Percentiles rank a stretch among this genome's conserved stretches.
Evolutionary conservation across 768 basidiomycete species (phyloP).

Genomic region (Boletus tomentosulus): DNA sequence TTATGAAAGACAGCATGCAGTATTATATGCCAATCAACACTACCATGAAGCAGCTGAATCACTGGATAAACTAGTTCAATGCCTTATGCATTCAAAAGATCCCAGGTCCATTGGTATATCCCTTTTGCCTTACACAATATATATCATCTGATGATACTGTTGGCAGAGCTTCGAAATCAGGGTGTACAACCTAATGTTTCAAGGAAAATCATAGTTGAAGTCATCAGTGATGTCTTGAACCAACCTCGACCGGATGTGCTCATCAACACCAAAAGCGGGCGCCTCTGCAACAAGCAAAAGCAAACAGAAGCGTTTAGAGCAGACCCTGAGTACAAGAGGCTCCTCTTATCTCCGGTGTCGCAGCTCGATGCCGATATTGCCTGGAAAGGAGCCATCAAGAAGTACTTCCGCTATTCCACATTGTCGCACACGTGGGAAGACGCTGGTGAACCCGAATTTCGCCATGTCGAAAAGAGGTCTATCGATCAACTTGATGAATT

Average conservation of each 20-base stretch:
- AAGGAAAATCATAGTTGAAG: neutral
- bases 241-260: conserved; percentile 8
- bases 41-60: conserved; percentile 16
- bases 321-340: conserved; percentile 8
- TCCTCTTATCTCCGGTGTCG: conserved; percentile 7
- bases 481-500: conserved; percentile 5
- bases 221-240: neutral
- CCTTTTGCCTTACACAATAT: neutral
- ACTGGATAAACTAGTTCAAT: conserved; percentile 1
- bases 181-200: conserved; percentile 5
- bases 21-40: neutral
- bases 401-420: conserved; percentile 16
- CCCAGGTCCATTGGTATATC: conserved; percentile 1
- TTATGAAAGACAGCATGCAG: conserved; percentile 12
- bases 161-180: conserved; percentile 4
- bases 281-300: conserved; percentile 10
- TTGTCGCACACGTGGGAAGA: conserved; percentile 23
- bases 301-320: conserved; percentile 10
- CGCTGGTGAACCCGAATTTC: conserved; percentile 3
- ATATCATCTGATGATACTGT: neutral
- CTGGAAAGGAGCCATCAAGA: neutral
- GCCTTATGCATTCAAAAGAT: conserved; percentile 2
- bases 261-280: conserved; percentile 13
- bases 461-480: neutral
- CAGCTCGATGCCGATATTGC: neutral